Evolutionary conservation across 2,329 filamentous ascomycete genomes (phyloP).

Genomic region (Apiospora malaysiana): DNA sequence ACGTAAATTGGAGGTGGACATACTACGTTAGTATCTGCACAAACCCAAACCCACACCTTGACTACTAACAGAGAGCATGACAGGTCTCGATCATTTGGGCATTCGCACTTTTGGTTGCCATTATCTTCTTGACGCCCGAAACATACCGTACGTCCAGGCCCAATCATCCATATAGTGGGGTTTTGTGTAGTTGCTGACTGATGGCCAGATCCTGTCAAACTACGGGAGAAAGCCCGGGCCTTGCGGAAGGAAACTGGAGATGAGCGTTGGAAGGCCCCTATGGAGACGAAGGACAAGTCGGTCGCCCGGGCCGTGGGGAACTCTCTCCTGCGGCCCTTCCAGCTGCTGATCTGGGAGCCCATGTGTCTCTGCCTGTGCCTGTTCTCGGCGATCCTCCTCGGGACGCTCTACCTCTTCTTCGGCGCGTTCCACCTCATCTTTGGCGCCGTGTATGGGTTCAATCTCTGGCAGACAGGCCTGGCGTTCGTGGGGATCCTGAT

Average conservation of each 20-base stretch:
- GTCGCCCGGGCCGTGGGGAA: conserved; percentile 64
- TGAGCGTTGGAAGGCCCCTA: conserved; percentile 74
- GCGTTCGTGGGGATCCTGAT: conserved; percentile 75
- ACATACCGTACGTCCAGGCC: conserved; percentile 69
- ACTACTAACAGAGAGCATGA: conserved; percentile 24
- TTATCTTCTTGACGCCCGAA: conserved; percentile 80
- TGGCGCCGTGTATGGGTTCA: conserved; percentile 73
- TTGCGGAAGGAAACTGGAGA: conserved; percentile 80
- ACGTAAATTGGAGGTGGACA: conserved; percentile 78
- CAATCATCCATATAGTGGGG: background rate
- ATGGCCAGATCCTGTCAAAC: conserved; percentile 64
- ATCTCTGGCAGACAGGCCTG: conserved; percentile 79
- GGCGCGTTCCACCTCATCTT: conserved; percentile 88
- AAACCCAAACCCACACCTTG: background rate
- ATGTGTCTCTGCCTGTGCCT: conserved; percentile 86
- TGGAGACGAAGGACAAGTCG: conserved; percentile 74
- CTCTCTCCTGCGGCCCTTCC: conserved; percentile 73
- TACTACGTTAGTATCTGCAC: conserved; percentile 63
- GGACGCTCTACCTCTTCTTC: conserved; percentile 89
- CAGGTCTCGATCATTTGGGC: conserved; percentile 79
- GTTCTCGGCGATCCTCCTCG: conserved; percentile 83
- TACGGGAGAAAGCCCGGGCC: conserved; percentile 73
- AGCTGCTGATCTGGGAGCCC: conserved; percentile 80
- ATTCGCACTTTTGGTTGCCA: conserved; percentile 64
- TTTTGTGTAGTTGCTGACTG: background rate